Conservation (phyloP, 2,329 filamentous ascomycete genomes). For the Colletotrichum sp. region DNA sequence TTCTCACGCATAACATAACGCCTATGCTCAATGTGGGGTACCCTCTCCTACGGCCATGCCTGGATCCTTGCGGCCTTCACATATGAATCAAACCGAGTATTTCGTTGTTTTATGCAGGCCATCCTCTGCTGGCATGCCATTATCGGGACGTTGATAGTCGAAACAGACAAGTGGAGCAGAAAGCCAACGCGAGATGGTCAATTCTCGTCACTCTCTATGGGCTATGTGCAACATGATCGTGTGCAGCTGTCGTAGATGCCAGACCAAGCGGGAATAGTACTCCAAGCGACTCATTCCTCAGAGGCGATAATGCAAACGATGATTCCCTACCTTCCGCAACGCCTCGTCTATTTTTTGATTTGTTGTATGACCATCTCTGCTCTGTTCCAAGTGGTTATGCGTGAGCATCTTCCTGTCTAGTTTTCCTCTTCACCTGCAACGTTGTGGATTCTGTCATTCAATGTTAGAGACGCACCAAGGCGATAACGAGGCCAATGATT, state of each 20-base stretch:
- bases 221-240: not conserved
- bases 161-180: not conserved
- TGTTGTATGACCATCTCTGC: not conserved
- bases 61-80: not conserved
- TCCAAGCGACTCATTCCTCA: not conserved
- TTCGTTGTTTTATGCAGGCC: not conserved
- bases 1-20: not conserved
- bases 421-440: slow-evolving; percentile 7
- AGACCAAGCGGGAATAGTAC: not conserved
- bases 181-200: not conserved
- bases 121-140: not conserved
- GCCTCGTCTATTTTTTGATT: not conserved
- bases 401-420: not conserved
- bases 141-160: not conserved
- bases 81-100: not conserved
- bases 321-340: not conserved
- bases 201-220: not conserved
- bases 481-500: not conserved
- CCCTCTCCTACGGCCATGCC: not conserved
- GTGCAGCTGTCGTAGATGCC: not conserved
- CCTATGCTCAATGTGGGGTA: not conserved
- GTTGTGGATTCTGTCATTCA: slow-evolving; percentile 5
- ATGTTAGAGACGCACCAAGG: not conserved
- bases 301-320: not conserved
- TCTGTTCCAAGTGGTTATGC: not conserved